phyloP scores from a whole-genome alignment of 1,139 yeast species.

The Pichia sp. region DNA sequence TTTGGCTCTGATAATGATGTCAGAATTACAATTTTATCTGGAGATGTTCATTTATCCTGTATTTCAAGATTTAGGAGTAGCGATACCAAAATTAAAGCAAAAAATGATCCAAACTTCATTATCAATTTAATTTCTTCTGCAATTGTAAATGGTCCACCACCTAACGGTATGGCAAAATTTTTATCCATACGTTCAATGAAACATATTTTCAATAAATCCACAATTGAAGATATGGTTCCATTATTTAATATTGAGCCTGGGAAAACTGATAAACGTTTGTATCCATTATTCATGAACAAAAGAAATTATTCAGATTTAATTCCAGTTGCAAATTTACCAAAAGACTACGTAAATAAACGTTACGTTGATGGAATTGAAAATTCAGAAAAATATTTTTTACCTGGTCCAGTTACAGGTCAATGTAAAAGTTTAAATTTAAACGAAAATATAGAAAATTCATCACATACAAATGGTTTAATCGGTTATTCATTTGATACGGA shows the following conservation, averaged over 20 bases:
- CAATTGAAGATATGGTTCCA: conserved; percentile 65
- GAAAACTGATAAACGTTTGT: conserved; percentile 33
- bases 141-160: conserved; percentile 88
- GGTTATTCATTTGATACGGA: conserved; percentile 51
- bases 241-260: conserved; percentile 54
- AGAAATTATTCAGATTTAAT: conserved; percentile 68
- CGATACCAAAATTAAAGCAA: conserved; percentile 39
- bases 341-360: conserved; percentile 6
- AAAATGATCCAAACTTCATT: conserved; percentile 67
- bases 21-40: conserved; percentile 77
- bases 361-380: conserved; percentile 2
- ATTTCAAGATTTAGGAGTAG: conserved; percentile 70
- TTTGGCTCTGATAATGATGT: conserved; percentile 54
- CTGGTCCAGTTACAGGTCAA: conserved; percentile 7
- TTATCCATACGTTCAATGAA: conserved; percentile 54
- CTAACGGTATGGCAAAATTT: conserved; percentile 72
- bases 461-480: conserved; percentile 18
- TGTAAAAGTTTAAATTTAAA: background rate
- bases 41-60: conserved; percentile 89
- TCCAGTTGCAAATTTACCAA: conserved; percentile 33
- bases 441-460: background rate
- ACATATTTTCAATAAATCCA: conserved; percentile 53
- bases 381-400: conserved; percentile 11
- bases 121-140: conserved; percentile 85
- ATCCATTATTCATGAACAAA: conserved; percentile 61